Conservation (phyloP, 2,329 filamentous ascomycete genomes). For the Colletotrichum liaoningense region DNA sequence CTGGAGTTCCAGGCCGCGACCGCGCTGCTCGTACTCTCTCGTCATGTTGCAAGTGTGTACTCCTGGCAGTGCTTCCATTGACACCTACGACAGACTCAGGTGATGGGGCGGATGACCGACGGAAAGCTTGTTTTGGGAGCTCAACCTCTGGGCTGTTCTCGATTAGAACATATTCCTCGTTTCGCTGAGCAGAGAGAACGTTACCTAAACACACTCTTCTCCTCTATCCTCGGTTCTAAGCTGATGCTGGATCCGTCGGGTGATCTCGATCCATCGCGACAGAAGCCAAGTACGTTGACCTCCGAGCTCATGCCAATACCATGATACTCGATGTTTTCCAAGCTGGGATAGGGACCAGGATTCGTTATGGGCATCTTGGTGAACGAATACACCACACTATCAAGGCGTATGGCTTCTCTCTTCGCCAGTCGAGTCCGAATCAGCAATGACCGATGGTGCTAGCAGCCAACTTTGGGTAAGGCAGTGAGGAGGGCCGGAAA, state of each 20-base stretch:
- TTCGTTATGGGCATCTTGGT: neutral
- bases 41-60: neutral
- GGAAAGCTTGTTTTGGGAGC: neutral
- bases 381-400: neutral
- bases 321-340: conserved; percentile 8
- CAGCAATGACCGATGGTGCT: neutral
- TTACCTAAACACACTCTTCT: neutral
- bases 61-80: neutral
- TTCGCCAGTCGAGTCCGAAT: neutral
- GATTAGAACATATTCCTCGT: neutral
- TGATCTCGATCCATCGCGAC: neutral
- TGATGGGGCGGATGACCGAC: conserved; percentile 13
- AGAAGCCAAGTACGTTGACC: neutral
- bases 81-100: neutral
- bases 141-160: neutral
- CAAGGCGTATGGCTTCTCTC: neutral
- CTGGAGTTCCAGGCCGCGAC: neutral
- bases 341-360: neutral
- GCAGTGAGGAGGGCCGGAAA: neutral
- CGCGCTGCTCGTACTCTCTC: neutral
- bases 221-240: neutral
- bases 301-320: conserved; percentile 16
- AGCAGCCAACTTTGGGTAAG: neutral
- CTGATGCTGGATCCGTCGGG: conserved; percentile 9
- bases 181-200: no score